phyloP scores from a whole-genome alignment of 1,284 basidiomycete genomes.

The Trametes pubescens region DNA sequence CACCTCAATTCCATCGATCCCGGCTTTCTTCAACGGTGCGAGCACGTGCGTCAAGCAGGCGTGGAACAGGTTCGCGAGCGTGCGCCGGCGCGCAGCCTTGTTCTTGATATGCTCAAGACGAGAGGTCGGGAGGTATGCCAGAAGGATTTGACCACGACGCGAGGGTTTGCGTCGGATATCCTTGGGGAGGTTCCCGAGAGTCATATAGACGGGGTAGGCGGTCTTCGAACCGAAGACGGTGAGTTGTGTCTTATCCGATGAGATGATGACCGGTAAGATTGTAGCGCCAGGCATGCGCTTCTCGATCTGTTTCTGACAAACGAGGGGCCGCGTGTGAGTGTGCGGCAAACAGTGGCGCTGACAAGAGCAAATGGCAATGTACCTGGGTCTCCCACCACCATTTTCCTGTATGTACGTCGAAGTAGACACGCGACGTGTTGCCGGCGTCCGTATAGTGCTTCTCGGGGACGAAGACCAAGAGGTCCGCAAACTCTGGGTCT shows the following conservation, averaged over 20 bases:
- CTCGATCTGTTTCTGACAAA: not conserved
- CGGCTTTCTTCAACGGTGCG: conserved; percentile 27
- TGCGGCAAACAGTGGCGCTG: not conserved
- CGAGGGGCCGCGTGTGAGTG: not conserved
- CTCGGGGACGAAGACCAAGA: conserved; percentile 42
- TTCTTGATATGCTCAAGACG: conserved; percentile 42
- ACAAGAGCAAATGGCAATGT: conserved; percentile 4
- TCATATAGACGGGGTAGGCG: conserved; percentile 53
- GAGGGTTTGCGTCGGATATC: conserved; percentile 48
- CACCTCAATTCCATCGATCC: conserved; percentile 31
- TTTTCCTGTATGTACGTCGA: conserved; percentile 39
- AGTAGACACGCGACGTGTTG: conserved; percentile 34
- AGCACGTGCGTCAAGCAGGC: conserved; percentile 32
- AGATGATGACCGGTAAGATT: conserved; percentile 50
- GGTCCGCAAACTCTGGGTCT: conserved; percentile 22
- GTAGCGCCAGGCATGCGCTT: conserved; percentile 29
- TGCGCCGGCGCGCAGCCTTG: conserved; percentile 29
- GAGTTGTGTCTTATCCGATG: conserved; percentile 40
- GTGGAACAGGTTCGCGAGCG: conserved; percentile 36
- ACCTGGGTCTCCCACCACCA: conserved; percentile 53
- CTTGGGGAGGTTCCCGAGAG: conserved; percentile 46
- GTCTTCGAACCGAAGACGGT: conserved; percentile 42
- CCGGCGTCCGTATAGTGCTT: conserved; percentile 41
- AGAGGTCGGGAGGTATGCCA: conserved; percentile 50
- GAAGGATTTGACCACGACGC: conserved; percentile 44